Evolutionary conservation across 2,329 filamentous ascomycete genomes (phyloP).

Genomic region (Aspergillus pseudoterreus): DNA sequence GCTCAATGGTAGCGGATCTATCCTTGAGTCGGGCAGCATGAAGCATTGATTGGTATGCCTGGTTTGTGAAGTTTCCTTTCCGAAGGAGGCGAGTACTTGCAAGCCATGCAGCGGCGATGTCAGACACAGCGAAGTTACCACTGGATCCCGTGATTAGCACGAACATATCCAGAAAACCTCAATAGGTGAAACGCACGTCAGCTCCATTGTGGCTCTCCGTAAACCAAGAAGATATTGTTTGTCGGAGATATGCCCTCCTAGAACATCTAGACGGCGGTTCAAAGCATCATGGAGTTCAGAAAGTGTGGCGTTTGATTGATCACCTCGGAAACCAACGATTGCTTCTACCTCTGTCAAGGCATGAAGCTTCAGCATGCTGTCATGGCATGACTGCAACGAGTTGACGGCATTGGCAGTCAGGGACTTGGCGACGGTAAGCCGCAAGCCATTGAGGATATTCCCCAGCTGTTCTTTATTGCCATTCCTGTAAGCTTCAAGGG

Average conservation of each 20-base stretch:
- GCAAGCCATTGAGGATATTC: constrained; percentile 59
- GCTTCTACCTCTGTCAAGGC: constrained; percentile 82
- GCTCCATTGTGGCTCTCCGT: constrained; percentile 79
- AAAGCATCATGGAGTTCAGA: constrained; percentile 51
- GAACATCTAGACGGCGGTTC: constrained; percentile 74
- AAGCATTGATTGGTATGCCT: constrained; percentile 90
- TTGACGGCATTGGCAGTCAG: constrained; percentile 73
- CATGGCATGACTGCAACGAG: constrained; percentile 80
- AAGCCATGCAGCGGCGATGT: constrained; percentile 82
- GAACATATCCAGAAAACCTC: background rate
- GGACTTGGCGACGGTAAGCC: constrained; percentile 66
- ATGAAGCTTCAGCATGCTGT: constrained; percentile 80
- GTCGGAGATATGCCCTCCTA: constrained; percentile 85
- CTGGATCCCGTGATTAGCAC: constrained; percentile 26
- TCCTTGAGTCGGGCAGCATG: constrained; percentile 83
- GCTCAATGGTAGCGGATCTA: constrained; percentile 85
- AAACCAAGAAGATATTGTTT: constrained; percentile 92
- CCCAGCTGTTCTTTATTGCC: constrained; percentile 52
- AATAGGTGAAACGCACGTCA: constrained; percentile 44
- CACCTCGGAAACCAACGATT: constrained; percentile 53
- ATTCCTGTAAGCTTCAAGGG: constrained; percentile 58
- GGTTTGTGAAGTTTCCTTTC: constrained; percentile 76
- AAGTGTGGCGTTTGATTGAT: constrained; percentile 16
- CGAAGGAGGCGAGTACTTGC: constrained; percentile 79
- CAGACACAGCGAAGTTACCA: constrained; percentile 61